Evolutionary conservation across 192 early-diverging fungal species (phyloP).

Genomic region (Globomyces pollinis-pini): DNA sequence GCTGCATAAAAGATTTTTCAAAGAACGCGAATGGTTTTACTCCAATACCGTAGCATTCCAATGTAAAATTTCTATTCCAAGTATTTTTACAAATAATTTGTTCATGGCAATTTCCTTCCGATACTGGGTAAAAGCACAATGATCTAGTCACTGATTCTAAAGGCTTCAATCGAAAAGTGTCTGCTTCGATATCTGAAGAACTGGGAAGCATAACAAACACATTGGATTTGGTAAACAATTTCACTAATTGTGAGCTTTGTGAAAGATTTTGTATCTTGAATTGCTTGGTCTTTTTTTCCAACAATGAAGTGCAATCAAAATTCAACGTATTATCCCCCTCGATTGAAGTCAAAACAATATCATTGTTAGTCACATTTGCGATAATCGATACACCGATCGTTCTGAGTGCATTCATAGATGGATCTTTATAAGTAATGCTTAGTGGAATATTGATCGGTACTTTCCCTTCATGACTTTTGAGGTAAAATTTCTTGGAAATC

Average conservation of each 20-base stretch:
- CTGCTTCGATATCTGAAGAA: background rate
- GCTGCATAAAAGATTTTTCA: background rate
- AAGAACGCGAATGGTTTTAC: background rate
- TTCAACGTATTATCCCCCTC: background rate
- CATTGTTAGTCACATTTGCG: background rate
- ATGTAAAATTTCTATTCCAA: background rate
- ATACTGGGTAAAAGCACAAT: background rate
- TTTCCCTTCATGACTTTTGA: background rate
- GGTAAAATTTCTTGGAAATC: background rate
- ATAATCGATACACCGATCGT: background rate
- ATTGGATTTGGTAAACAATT: background rate
- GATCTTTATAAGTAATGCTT: background rate
- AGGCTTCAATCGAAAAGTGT: background rate
- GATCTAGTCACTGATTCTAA: background rate
- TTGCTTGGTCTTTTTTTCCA: background rate
- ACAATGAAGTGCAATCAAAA: background rate
- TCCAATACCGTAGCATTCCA: background rate
- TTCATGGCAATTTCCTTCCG: background rate
- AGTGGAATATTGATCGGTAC: background rate
- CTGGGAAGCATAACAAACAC: background rate
- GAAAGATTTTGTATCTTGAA: background rate
- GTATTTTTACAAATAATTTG: background rate
- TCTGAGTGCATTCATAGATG: background rate
- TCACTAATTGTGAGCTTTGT: background rate
- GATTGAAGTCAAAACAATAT: background rate